phyloP scores from a whole-genome alignment of 2,329 filamentous ascomycete species.

The Coniochaeta prunicola region DNA sequence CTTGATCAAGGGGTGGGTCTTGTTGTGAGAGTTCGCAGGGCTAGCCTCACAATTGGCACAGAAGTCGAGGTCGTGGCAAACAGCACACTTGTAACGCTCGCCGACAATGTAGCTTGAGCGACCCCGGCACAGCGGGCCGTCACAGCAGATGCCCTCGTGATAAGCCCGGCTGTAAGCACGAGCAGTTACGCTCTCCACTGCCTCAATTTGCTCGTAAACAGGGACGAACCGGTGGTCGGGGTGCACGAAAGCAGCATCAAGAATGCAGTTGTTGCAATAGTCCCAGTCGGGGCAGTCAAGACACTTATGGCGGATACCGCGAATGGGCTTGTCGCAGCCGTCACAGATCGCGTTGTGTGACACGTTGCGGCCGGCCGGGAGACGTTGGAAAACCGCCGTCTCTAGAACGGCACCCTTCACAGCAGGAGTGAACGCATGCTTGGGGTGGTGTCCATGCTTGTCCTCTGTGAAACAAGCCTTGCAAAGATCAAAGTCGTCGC shows the following conservation, averaged over 20 bases:
- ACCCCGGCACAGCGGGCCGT: constrained; percentile 77
- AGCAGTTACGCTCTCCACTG: constrained; percentile 25
- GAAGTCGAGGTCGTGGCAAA: constrained; percentile 93
- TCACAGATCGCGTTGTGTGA: constrained; percentile 89
- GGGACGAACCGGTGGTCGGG: constrained; percentile 82
- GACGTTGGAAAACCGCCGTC: constrained; percentile 55
- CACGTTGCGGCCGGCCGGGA: constrained; percentile 72
- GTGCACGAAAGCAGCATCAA: constrained; percentile 61
- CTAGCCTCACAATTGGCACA: constrained; percentile 89
- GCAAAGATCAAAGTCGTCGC: constrained; percentile 91
- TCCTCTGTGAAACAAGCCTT: constrained; percentile 68
- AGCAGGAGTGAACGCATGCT: constrained; percentile 69
- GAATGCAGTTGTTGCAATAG: constrained; percentile 74
- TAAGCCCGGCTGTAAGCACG: constrained; percentile 36
- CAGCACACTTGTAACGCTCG: constrained; percentile 91
- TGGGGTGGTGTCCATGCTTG: constrained; percentile 85
- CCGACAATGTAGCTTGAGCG: constrained; percentile 68
- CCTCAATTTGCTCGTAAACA: constrained; percentile 65
- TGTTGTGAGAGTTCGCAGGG: constrained; percentile 80
- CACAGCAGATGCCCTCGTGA: constrained; percentile 87
- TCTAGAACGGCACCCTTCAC: constrained; percentile 56
- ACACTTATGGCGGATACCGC: constrained; percentile 92
- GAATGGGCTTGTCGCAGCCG: constrained; percentile 82
- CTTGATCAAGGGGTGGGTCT: constrained; percentile 94
- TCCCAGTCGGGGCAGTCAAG: constrained; percentile 97